phyloP scores from a whole-genome alignment of 768 basidiomycete species.

The Mrakia hoshinonis region DNA sequence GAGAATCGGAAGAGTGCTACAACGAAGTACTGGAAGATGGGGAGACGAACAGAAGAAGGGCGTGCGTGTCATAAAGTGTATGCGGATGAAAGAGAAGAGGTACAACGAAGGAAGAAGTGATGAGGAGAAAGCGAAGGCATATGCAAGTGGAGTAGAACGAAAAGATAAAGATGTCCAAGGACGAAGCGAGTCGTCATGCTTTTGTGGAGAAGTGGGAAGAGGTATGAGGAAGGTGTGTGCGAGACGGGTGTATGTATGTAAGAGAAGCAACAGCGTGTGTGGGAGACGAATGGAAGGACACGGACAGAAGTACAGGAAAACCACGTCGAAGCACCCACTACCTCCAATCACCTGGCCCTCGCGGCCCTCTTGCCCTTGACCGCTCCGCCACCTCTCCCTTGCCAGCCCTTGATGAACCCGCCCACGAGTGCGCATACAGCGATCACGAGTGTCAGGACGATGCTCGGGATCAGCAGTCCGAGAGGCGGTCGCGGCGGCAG shows the following conservation, averaged over 20 bases:
- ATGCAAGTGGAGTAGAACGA: neutral
- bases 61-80: too few species aligned
- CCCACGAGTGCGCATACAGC: constrained; percentile 16
- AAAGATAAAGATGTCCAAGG: neutral
- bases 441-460: constrained; percentile 18
- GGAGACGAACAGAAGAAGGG: too few species aligned
- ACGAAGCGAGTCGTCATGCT: too few species aligned
- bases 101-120: neutral
- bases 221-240: too few species aligned
- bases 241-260: neutral
- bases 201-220: too few species aligned
- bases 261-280: neutral
- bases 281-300: neutral
- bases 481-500: constrained; percentile 24
- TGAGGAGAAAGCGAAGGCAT: neutral
- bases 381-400: neutral
- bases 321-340: neutral
- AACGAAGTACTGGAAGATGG: too few species aligned
- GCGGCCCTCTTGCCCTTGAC: too few species aligned
- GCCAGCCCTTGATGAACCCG: constrained; percentile 2
- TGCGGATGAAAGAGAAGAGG: too few species aligned
- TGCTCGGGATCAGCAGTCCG: constrained; percentile 18
- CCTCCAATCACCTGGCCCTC: too few species aligned
- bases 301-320: neutral
- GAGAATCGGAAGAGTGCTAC: too few species aligned